Base-by-base conservation (phyloP, 2,329 filamentous ascomycete species). In the Aspergillus thermomutatus region DNA sequence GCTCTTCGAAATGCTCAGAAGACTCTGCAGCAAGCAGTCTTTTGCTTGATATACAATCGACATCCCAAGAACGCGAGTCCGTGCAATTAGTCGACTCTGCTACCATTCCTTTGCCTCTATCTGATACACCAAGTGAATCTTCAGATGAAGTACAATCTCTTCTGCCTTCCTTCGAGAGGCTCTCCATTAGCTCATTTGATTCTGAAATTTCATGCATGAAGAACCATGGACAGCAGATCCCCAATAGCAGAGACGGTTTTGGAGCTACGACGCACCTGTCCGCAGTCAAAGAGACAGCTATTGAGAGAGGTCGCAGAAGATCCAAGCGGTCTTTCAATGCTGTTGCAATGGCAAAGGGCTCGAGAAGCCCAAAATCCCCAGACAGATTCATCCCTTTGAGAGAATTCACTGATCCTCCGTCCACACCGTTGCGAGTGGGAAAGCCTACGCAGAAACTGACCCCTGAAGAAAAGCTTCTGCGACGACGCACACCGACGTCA, bases 351-450 rank as follows among this genome's bases (percentile, higher is more conserved):
- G 53, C 57, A 34, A 57, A 53, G 23, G 46, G 50, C 1, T 62
- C 62, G 37, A 64, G 49, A 34, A 61, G 61, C 17, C 68, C 69
- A 14, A 56, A 58, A 11, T 78, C 76, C 10, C 80, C 80, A 23
- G 86, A 88, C 69, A 79, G 86, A 27, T 88, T 87, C 66, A 80
- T 88, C 47, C 77, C 82, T 31, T 66, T 66, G 52, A 75, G 80
- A 49, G 75, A 76, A 50, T 74, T 74, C 49, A 69, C 72, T 4
- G 71, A 74, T 23, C 64, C 72, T 37, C 71, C 77, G 17, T 72
- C 77, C 25, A 76, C 82, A 53, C 80, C 77, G 49, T 86, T 83
- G 61, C 79, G 78, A 56, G 63, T 84, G 28, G 80, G 77, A 61
- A 85, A 82, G 63, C 70, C 77, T 49, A 71, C 77, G 19, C 66